A percentile compares a stretch with the other conserved stretches of the same genome.
These are phyloP conservation scores for Xylaria sp. DNA, from an alignment of 2,329 filamentous ascomycete genomes.

Conservation along the genomic window DNA sequence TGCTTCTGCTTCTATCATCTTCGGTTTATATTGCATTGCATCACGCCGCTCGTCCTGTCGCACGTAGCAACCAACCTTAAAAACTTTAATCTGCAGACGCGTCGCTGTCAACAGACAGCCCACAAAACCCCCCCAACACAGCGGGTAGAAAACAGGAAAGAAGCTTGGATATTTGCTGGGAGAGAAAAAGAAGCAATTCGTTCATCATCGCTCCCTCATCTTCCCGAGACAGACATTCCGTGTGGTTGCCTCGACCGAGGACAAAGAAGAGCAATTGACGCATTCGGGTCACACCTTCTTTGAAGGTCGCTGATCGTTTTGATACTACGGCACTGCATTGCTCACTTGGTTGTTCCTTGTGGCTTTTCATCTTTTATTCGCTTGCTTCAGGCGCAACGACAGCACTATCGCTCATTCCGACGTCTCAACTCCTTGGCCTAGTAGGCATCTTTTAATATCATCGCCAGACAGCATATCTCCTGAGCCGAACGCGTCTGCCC, in stretches of 20 bases:
- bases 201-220: neutral
- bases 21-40: conserved; percentile 37
- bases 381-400: conserved; percentile 30
- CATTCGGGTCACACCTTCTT: conserved; percentile 23
- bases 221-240: conserved; percentile 8
- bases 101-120: conserved; percentile 24
- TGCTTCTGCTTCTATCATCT: conserved; percentile 19
- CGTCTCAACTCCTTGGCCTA: conserved; percentile 23
- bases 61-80: conserved; percentile 30
- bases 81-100: conserved; percentile 33
- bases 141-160: neutral
- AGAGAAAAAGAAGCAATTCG: neutral
- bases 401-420: conserved; percentile 37
- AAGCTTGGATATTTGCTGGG: conserved; percentile 1
- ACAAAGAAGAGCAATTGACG: conserved; percentile 31
- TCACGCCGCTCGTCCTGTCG: conserved; percentile 26
- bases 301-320: conserved; percentile 12
- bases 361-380: conserved; percentile 16
- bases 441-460: conserved; percentile 37
- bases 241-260: conserved; percentile 13
- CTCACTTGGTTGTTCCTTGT: conserved; percentile 24
- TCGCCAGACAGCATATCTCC: conserved; percentile 23
- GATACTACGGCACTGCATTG: conserved; percentile 5
- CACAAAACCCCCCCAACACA: neutral
- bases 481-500: conserved; percentile 30